Base-by-base conservation (phyloP, 345 rosid genomes). In the Zanthoxylum bungeanum region DNA sequence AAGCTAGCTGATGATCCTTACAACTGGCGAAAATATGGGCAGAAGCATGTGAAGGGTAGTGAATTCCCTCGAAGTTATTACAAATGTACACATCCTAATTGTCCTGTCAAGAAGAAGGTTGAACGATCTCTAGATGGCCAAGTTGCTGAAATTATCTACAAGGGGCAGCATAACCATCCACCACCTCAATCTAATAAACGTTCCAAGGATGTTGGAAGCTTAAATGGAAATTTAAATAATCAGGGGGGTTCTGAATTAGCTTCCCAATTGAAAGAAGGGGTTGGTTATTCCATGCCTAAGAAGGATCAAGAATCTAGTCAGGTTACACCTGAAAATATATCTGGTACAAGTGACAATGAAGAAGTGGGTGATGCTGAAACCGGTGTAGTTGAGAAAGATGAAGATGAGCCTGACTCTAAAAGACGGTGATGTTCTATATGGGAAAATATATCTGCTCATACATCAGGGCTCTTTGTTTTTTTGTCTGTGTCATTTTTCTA, bases 11-110 rank as follows among this genome's bases (percentile, higher is more conserved):
- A 77, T 64, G 97, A 93, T 76, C 88, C 87, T 57, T 91, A 86
- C 74, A 93, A 93, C 66, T 93, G 96, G 98, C 75, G 98, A 17
- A 93, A 93, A 78, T 93, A 93, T 50, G 96, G 97, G 52, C 97
- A 93, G 83, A 93, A 93, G 63, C 93, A 89, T 72, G 93, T 91
- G 31, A 93, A 93, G 77, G 97, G 98, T 4, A 83, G 96, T 66
- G 89, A 91, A 62, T 91, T 68, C 70, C 95, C 93, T 42, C 79
- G 94, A 73, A 90, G 98, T 82, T 93, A 93, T 70, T 93, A 93
- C 75, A 93, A 87, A 71, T 93, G 98, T 58, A 89, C 97, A 2
- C 75, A 82, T 82, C 83, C 85, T 7, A 78, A 36, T 10, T 93
- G 96, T 81, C 92, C 91, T 42, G 98, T 91, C 1, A 91, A 87